These are phyloP conservation scores for Penicillium coffeae DNA, from an alignment of 495 filamentous ascomycete genomes.

Conservation along the genomic window DNA sequence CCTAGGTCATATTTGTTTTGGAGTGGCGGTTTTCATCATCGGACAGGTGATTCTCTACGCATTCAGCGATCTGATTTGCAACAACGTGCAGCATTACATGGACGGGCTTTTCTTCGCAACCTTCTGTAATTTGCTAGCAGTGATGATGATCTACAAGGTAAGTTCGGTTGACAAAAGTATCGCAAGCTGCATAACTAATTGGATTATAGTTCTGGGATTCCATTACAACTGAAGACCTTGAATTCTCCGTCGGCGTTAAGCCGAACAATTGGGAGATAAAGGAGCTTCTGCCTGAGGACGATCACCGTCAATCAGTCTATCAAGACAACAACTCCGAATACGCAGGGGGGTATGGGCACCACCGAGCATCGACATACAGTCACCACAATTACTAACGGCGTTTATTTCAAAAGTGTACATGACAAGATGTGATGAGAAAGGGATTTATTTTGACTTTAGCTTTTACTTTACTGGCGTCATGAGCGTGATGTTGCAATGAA, in stretches of 20 bases:
- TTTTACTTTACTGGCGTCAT: neutral
- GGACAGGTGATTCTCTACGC: conserved; percentile 93
- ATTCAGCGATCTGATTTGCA: conserved; percentile 81
- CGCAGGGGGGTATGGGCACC: conserved; percentile 52
- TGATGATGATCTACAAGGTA: conserved; percentile 99
- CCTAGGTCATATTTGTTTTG: conserved; percentile 88
- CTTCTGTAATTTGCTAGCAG: conserved; percentile 85
- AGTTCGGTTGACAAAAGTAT: conserved; percentile 10
- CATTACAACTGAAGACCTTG: conserved; percentile 96
- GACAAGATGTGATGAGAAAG: conserved; percentile 11
- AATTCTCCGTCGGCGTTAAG: conserved; percentile 94
- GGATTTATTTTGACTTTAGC: conserved; percentile 5
- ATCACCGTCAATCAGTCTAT: conserved; percentile 74
- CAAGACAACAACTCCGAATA: conserved; percentile 62
- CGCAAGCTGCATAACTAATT: conserved; percentile 5
- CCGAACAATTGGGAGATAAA: conserved; percentile 99
- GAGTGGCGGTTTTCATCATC: conserved; percentile 83
- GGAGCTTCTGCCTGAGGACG: conserved; percentile 84
- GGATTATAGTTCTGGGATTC: conserved; percentile 91
- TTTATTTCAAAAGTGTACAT: conserved; percentile 15
- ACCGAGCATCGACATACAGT: conserved; percentile 38
- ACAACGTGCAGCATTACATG: conserved; percentile 82
- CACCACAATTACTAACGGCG: conserved; percentile 28
- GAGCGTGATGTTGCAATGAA: neutral
- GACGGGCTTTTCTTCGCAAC: conserved; percentile 95